Percentiles rank a stretch among this genome's conserved stretches.
These are phyloP conservation scores for Hemisphaericaspora xylofermentans DNA, from an alignment of 1,139 yeast genomes.

Conservation along the genomic window DNA sequence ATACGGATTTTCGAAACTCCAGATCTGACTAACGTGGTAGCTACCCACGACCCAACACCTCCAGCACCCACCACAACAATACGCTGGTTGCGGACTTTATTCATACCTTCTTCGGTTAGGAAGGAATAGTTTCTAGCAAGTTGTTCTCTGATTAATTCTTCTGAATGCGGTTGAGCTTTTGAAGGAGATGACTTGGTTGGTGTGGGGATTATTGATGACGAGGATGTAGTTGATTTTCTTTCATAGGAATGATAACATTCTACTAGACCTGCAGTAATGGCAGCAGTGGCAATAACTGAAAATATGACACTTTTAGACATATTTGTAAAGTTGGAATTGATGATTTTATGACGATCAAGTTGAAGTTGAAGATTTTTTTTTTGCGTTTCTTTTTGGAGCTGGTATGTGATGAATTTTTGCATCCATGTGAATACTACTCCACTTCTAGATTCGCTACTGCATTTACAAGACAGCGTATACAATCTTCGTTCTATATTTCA, in stretches of 20 bases:
- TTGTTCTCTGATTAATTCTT: constrained; percentile 82
- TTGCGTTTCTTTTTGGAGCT: too few species aligned
- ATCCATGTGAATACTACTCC: too few species aligned
- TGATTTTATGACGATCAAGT: too few species aligned
- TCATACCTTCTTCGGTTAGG: constrained; percentile 80
- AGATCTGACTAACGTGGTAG: constrained; percentile 86
- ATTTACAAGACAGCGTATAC: too few species aligned
- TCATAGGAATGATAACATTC: constrained; percentile 39
- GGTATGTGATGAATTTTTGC: too few species aligned
- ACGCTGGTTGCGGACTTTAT: constrained; percentile 67
- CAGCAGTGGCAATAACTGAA: constrained; percentile 37
- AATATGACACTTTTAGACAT: constrained; percentile 24
- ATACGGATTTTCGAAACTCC: constrained; percentile 79
- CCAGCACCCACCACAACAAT: constrained; percentile 96
- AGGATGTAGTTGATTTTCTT: constrained; percentile 3
- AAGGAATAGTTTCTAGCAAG: constrained; percentile 92
- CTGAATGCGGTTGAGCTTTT: constrained; percentile 45
- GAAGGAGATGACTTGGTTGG: constrained; percentile 1
- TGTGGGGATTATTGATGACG: constrained; percentile 10
- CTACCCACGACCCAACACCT: constrained; percentile 97
- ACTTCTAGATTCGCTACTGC: too few species aligned
- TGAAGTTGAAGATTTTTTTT: too few species aligned
- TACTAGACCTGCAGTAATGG: constrained; percentile 35
- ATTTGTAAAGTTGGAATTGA: constrained; percentile 3
- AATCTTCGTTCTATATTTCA: too few species aligned